Percentiles rank a stretch among this genome's conserved stretches.
Conservation (phyloP, 371 early-diverging fungal genomes). For the Rhizopus microsporus region DNA sequence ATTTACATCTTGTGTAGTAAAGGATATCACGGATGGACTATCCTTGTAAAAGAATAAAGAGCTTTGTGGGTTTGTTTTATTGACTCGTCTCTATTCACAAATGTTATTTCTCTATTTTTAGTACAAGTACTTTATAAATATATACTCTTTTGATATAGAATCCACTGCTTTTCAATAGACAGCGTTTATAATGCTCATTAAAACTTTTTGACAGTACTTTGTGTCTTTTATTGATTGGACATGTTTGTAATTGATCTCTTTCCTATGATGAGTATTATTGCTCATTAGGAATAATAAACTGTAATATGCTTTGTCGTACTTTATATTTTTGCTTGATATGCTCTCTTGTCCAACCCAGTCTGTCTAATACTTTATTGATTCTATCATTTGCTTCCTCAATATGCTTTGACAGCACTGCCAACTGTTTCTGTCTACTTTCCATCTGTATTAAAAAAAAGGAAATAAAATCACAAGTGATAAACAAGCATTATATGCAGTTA, state of each 20-base stretch:
- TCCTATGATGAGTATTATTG: background rate
- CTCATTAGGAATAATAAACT: too few relatives aligned
- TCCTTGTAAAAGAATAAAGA: constrained; percentile 14
- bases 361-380: constrained; percentile 8
- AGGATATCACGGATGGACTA: constrained; percentile 10
- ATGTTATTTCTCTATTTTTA: too few relatives aligned
- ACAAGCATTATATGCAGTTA: too few relatives aligned
- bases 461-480: too few relatives aligned
- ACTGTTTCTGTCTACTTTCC: constrained; percentile 20
- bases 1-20: background rate
- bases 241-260: constrained; percentile 2
- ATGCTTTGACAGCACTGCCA: constrained; percentile 12
- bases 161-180: constrained; percentile 11
- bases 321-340: constrained; percentile 10
- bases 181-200: constrained; percentile 9
- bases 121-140: background rate
- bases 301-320: background rate
- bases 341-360: constrained; percentile 23
- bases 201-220: background rate
- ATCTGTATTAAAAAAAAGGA: background rate
- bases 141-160: background rate
- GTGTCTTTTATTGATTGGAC: constrained; percentile 16
- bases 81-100: too few relatives aligned
- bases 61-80: background rate
- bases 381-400: constrained; percentile 19